Percentiles rank a stretch among this genome's conserved stretches.
Evolutionary conservation across 257 asterid genomes (phyloP).

Genomic region (Solanum sejunctum): DNA sequence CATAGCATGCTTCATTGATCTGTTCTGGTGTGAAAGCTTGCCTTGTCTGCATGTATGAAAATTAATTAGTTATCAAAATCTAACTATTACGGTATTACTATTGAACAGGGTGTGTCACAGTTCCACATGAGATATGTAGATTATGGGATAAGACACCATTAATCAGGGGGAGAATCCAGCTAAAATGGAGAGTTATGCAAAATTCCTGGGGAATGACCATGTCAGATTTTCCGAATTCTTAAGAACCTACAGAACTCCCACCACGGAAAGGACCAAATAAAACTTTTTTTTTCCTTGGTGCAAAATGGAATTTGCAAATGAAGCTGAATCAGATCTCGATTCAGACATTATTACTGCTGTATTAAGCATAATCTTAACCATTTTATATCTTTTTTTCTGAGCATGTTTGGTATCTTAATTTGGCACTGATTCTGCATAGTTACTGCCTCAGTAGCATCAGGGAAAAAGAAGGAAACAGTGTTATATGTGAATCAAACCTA

Average conservation of each 20-base stretch:
- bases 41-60: constrained; percentile 43
- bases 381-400: not conserved
- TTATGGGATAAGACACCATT: not conserved
- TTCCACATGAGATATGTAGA: not conserved
- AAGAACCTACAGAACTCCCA: not conserved
- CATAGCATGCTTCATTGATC: constrained; percentile 63
- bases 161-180: not conserved
- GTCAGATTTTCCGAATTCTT: not conserved
- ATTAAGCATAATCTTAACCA: not conserved
- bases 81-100: not conserved
- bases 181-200: not conserved
- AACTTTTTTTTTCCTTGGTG: not conserved
- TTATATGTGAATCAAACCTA: not conserved
- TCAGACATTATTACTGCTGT: not conserved
- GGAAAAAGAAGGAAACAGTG: not conserved
- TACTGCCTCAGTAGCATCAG: not conserved
- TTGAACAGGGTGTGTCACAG: not conserved
- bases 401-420: not conserved
- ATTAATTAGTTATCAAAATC: not conserved
- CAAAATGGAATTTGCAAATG: not conserved
- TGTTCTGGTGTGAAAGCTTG: constrained; percentile 60
- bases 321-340: not conserved
- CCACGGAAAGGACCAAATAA: not conserved
- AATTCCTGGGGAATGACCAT: not conserved
- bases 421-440: not conserved